Percentiles rank a stretch among this genome's conserved stretches.
Conservation (phyloP, 2,329 filamentous ascomycete genomes). For the Arthrobotrys entomopaga region DNA sequence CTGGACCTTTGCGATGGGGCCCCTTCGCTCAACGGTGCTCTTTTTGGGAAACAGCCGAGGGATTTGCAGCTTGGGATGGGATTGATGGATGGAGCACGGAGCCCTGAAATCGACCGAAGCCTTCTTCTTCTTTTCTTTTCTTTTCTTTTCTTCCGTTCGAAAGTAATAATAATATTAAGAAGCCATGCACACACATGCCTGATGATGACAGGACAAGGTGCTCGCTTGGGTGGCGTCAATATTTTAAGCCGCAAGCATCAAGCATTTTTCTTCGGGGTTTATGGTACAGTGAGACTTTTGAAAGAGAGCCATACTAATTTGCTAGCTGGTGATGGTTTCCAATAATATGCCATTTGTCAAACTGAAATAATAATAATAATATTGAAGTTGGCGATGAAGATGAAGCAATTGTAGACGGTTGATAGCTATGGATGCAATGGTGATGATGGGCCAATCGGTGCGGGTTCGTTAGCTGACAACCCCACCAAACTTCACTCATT, state of each 20-base stretch:
- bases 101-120: constrained; percentile 39
- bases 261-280: background rate
- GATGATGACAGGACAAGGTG: background rate
- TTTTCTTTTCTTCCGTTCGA: background rate
- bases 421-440: too few species aligned
- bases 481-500: background rate
- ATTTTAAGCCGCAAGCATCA: constrained; percentile 20
- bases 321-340: background rate
- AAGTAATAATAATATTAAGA: constrained; percentile 5
- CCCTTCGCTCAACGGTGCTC: too few species aligned
- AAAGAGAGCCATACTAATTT: background rate
- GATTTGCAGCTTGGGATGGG: constrained; percentile 15
- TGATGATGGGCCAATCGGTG: too few species aligned
- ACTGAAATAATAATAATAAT: too few species aligned
- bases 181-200: constrained; percentile 12
- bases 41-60: background rate
- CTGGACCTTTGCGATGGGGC: background rate
- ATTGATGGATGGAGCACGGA: constrained; percentile 27
- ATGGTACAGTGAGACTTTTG: background rate
- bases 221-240: constrained; percentile 12
- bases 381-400: too few species aligned
- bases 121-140: background rate
- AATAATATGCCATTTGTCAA: too few species aligned
- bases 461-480: background rate
- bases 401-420: too few species aligned